Conservation (phyloP, 140 eudicot genomes). For the Bidens hawaiensis region DNA sequence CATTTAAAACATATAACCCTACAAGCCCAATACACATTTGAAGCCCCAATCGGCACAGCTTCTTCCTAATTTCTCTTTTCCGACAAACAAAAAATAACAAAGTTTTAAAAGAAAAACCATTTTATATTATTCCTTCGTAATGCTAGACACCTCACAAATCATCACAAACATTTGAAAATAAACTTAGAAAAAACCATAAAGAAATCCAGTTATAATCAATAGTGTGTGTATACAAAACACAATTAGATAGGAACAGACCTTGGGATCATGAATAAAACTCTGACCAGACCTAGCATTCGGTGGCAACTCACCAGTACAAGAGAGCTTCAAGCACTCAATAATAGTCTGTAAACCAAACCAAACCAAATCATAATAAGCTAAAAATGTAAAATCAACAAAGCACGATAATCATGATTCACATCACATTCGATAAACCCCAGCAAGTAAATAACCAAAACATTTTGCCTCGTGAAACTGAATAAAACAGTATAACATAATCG, state of each 20-base stretch:
- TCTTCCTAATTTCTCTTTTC: constrained; percentile 7
- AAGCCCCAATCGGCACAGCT: constrained; percentile 4
- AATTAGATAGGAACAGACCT: constrained; percentile 38
- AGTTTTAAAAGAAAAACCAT: no score
- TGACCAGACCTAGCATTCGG: constrained; percentile 97
- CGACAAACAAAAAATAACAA: constrained; percentile 8
- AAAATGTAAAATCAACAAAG: background rate
- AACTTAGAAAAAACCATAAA: constrained; percentile 4
- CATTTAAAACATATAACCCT: background rate
- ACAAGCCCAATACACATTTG: background rate
- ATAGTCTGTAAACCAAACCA: constrained; percentile 52
- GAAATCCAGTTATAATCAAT: background rate
- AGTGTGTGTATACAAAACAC: background rate
- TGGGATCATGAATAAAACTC: constrained; percentile 93
- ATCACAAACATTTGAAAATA: constrained; percentile 4
- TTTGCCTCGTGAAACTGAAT: background rate
- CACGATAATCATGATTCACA: background rate
- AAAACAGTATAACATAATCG: background rate
- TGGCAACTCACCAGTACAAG: constrained; percentile 94
- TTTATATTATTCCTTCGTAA: no score
- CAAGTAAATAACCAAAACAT: no score
- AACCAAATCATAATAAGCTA: no score
- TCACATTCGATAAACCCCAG: no score
- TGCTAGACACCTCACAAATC: constrained; percentile 1
- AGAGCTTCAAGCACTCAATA: constrained; percentile 90